Evolutionary conservation across 1,139 yeast genomes (phyloP), one percentile per base, ranked within the genome.

Genomic region (Nakaseomyces delphensis): DNA sequence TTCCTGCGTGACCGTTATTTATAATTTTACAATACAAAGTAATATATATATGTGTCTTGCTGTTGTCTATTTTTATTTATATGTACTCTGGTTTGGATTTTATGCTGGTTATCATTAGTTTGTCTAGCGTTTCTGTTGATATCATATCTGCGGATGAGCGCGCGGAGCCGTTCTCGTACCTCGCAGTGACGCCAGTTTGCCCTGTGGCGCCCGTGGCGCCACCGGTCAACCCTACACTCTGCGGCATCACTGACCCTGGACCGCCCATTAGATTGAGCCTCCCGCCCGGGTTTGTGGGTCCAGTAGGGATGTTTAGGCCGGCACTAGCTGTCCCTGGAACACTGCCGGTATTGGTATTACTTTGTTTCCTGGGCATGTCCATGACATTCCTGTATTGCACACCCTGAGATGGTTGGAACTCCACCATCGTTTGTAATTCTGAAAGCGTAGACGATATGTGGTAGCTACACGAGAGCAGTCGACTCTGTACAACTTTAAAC

Each of bases 401-500:
- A n/a, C 66, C 66, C 38, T 59, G 63, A 7, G 63, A 51, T 4
- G 65, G 64, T 33, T 59, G 57, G 42, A 59, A 62, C 32, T 57
- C 52, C 0, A 57, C 50, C 44, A 62, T 44, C 10, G 47, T 48
- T 18, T 53, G 51, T 15, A 62, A 39, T 27, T 49, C 50, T 10
- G 48, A 40, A 19, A 62, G 38, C 1, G 61, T 54, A 13, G 52
- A 47, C 2, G 57, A 49, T 3, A 59, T 43, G 41, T 57, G 60
- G 35, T 48, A 50, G 35, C 51, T 55, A 4, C 61, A 50, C 6
- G 62, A 53, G 45, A 76, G 62, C 42, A 79, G 55, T 42, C 87
- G 63, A 40, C 79, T 75, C 13, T 76, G 70, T 2, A 80, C 64
- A 4, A 80, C 68, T 13, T 76, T 69, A 50, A 73, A 71, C 2